These are phyloP conservation scores for Aegilops tauschii DNA, from an alignment of 176 grass and related monocot species.

Conservation along the genomic window DNA sequence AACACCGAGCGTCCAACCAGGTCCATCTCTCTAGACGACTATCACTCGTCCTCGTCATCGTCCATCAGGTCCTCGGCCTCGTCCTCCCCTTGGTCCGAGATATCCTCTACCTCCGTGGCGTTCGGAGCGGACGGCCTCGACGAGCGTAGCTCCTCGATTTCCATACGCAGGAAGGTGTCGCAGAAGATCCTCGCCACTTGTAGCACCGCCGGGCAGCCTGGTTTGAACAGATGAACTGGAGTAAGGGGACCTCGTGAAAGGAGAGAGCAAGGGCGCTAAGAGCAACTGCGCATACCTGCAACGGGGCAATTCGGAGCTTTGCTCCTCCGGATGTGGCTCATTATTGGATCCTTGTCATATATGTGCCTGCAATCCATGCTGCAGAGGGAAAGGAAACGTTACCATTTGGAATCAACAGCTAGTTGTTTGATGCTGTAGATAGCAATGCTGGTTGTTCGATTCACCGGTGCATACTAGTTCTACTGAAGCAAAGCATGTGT, in stretches of 20 bases:
- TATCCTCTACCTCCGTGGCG: slow-evolving; percentile 57
- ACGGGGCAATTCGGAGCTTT: slow-evolving; percentile 61
- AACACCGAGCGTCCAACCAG: not conserved
- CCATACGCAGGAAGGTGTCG: slow-evolving; percentile 59
- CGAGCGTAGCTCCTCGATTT: slow-evolving; percentile 72
- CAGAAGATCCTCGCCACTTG: slow-evolving; percentile 49
- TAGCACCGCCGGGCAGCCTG: slow-evolving; percentile 64
- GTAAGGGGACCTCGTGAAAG: not conserved
- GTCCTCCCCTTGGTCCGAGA: slow-evolving; percentile 42
- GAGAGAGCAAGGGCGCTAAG: not conserved
- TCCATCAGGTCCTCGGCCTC: not conserved
- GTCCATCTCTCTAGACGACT: not conserved
- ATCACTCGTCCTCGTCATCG: not conserved
- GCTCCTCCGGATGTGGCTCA: slow-evolving; percentile 52
- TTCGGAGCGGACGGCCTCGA: slow-evolving; percentile 21
- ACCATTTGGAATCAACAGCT: not conserved
- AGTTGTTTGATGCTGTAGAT: too few species aligned
- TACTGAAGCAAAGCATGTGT: not conserved
- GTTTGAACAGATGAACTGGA: slow-evolving; percentile 12
- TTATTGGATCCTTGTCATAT: slow-evolving; percentile 64
- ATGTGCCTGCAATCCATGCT: slow-evolving; percentile 82
- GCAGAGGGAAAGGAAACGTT: slow-evolving; percentile 21
- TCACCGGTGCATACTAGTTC: too few species aligned
- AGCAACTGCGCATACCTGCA: slow-evolving; percentile 49
- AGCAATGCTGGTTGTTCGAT: too few species aligned